Evolutionary conservation across 768 basidiomycete genomes (phyloP), one percentile per base, ranked within the genome.

Genomic region (Lentinula lateritia): DNA sequence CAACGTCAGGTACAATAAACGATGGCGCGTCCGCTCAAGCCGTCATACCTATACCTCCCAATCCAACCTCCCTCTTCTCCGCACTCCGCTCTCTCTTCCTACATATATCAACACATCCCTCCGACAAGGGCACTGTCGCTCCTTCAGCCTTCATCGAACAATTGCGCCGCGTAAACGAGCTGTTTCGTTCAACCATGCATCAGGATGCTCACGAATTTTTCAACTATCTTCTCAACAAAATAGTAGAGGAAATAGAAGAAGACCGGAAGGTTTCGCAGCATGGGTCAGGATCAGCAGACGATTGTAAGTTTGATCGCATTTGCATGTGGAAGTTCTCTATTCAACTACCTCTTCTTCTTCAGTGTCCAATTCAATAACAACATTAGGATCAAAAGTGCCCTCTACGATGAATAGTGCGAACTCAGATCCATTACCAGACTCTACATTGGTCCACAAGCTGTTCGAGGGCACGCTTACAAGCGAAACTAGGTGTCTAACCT

Each of bases 131-230:
- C 62, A 91, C 91, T 8, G 84, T 98, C 45, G 84, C 93, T 1
- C 97, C 97, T 1, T 85, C 89, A 61, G 90, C 90, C 23, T 92
- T 99, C 74, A 89, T 99, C 71, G 88, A 93, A 69, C 96, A 96
- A 71, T 83, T 98, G 67, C 93, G 92, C 74, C 87, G 94, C 69
- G 80, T 93, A 68, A 98, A 98, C 73, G 93, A 94, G 68, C 80
- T 89, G 50, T 99, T 98, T 70, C 83, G 93, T 52, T 88, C 88
- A 41, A 89, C 91, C 15, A 90, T 91, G 83, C 97, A 99, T 71
- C 97, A 99, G 71, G 97, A 99, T 72, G 97, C 97, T 2, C 97
- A 98, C 75, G 97, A 99, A 74, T 98, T 99, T 73, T 79, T 98
- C 45, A 97, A 95, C 71, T 98, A 90, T 74, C 76, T 98, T 32